phyloP scores from a whole-genome alignment of 2,329 filamentous ascomycete genomes.

The Talaromyces marneffei region DNA sequence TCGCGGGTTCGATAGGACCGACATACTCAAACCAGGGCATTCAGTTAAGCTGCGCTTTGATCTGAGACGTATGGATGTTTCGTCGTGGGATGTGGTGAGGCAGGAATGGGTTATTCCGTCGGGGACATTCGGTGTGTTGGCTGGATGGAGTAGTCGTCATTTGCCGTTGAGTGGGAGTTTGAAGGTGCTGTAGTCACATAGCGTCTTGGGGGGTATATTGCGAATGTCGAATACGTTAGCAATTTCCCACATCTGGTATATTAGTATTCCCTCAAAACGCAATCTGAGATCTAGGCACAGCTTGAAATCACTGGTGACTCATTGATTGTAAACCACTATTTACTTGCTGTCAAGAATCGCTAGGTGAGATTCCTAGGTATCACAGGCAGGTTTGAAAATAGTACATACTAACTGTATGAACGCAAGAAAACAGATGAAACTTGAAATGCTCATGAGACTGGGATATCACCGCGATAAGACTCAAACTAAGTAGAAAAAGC shows the following conservation, averaged over 20 bases:
- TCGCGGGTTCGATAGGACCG: conserved; percentile 49
- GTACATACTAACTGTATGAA: neutral
- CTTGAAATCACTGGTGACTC: neutral
- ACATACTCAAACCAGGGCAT: conserved; percentile 36
- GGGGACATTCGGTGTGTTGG: conserved; percentile 21
- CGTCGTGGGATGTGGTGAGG: conserved; percentile 30
- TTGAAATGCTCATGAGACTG: conserved; percentile 9
- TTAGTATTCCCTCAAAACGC: neutral
- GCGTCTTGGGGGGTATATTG: no score
- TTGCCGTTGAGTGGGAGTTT: conserved; percentile 18
- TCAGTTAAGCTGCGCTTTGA: conserved; percentile 40
- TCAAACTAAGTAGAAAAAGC: neutral
- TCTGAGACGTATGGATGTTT: conserved; percentile 36
- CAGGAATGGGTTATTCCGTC: conserved; percentile 31
- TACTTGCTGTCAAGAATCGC: neutral
- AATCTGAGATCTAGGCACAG: neutral
- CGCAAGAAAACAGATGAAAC: neutral
- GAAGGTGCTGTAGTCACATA: neutral
- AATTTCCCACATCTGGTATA: neutral
- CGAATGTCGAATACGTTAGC: neutral
- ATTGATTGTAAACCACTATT: neutral
- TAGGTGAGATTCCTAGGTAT: neutral
- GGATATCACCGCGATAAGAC: conserved; percentile 14
- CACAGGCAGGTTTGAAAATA: neutral
- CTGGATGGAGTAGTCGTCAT: conserved; percentile 24